These are phyloP conservation scores for Meredithiella fracta DNA, from an alignment of 2,329 filamentous ascomycete species.

Conservation along the genomic window DNA sequence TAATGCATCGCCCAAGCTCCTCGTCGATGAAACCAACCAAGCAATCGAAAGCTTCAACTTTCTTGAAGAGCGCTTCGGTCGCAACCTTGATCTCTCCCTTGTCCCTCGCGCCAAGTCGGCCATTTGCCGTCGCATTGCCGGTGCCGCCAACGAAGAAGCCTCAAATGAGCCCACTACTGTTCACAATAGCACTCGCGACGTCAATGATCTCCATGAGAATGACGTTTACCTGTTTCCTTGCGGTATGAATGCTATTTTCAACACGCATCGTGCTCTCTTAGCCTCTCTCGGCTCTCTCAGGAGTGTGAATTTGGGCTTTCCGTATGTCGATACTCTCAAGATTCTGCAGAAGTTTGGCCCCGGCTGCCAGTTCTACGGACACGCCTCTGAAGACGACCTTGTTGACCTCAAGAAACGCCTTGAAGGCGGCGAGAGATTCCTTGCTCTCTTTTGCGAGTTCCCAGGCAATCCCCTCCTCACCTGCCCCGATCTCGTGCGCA, in stretches of 20 bases:
- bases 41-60: conserved; percentile 58
- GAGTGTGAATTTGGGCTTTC: conserved; percentile 90
- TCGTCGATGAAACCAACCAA: conserved; percentile 11
- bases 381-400: conserved; percentile 58
- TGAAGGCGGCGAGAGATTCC: conserved; percentile 53
- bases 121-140: conserved; percentile 74
- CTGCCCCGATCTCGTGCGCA: conserved; percentile 69
- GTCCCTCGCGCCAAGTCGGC: conserved; percentile 71
- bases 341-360: conserved; percentile 88
- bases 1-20: conserved; percentile 15
- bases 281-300: conserved; percentile 45
- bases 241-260: conserved; percentile 94
- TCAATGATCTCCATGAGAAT: conserved; percentile 55
- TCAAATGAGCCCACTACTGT: conserved; percentile 15
- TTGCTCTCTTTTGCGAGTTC: conserved; percentile 86
- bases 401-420: conserved; percentile 67
- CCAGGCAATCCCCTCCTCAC: conserved; percentile 80
- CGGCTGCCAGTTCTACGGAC: conserved; percentile 75
- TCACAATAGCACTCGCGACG: conserved; percentile 31
- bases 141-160: conserved; percentile 53
- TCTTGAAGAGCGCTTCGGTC: conserved; percentile 83
- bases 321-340: conserved; percentile 92
- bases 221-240: conserved; percentile 80
- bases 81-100: conserved; percentile 69
- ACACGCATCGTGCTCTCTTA: conserved; percentile 61